Base-by-base conservation (phyloP, 2,329 filamentous ascomycete species). In the Beauveria pseudobassiana region DNA sequence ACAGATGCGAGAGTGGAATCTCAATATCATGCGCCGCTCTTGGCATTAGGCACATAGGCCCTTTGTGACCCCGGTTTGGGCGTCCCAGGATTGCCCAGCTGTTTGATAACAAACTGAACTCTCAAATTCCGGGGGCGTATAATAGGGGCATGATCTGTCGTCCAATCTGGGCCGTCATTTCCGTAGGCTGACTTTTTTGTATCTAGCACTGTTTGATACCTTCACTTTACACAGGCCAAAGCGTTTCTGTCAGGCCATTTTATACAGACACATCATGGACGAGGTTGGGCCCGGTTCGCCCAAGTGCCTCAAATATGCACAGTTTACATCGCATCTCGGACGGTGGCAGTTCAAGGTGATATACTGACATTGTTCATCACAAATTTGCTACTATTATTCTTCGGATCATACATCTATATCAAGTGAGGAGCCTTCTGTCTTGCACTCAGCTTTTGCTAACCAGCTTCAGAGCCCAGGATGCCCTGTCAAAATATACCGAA, bases 311-410 rank as follows among this genome's bases (percentile, higher is more conserved):
- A 63, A 71, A 46, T 79, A 79, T 66, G 79, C 79, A 42, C 67
- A 71, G 49, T 81, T 81, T 65, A 77, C 79, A 30, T 69, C 74
- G 6, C 68, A 76, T 62, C 69, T 81, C 63, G 72, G 71, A 12
- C 67, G 75, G 57, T 69, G 70, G 67, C 72, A 80, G 64, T 79
- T 80, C 63, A 76, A 78, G 64, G 66, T 75, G 14, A 70, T 81
- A 26, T 82, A 80, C 69, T 82, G 78, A 64, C 68, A 12, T 63
- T 82, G 55, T 82, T 81, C 65, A 65, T 74, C 26, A 67, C 73
- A 20, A 80, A 80, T 58, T 65, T 81, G 0, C 53, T 76, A 9
- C 67, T 81, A 18, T 71, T 82, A 28, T 81, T 78, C 57, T 62
- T 77, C 14, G 74, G 75, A 9, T 78, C 79, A 1, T 77, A 74